Base-by-base conservation (phyloP, 495 filamentous ascomycete genomes). In the Xylaria telfairii region DNA sequence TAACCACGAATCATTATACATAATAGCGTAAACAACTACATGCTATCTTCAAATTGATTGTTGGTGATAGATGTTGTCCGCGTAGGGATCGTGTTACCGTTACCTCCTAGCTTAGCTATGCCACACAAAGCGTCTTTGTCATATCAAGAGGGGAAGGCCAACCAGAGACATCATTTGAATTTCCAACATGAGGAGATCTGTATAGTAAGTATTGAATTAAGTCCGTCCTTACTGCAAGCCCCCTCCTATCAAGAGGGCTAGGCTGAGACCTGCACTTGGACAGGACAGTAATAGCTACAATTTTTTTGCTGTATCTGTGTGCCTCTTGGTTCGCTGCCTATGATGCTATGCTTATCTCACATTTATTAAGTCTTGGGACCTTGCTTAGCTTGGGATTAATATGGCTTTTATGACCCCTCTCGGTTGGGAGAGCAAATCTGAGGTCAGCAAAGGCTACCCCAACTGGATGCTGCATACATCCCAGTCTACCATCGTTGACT, bases 281-380 rank as follows among this genome's bases (percentile, higher is more conserved):
- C 0, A 30, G 60, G 30, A 34, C 42, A 51, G 62, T 44, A 47
- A 65, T 65, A 24, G 62, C 44, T 65, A 44, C 49, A 42, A 32
- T 51, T n/a, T 19, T 8, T 7, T 7, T 49, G 30, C 34, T 4
- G 34, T 28, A 51, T 21, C 10, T 65, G 30, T 37, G 39, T 65
- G 62, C 61, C 32, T 34, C 42, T 32, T 49, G 24, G 28, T 30
- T 65, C 15, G 26, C 12, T 8, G 17, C 8, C 19, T 34, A 26
- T 49, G 19, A 42, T 49, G 21, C 51, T 4, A 17, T 65, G 62
- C 62, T 65, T 65, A 65, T 51, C 26, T 65, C 42, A 65, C 17
- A 24, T 47, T 65, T 47, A 51, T 65, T 65, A 65, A 65, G 30
- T 51, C 1, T 9, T 5, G 8, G 9, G 21, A 51, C 62, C 62